Conservation (phyloP, 345 rosid species). For the Ceriops tagal region DNA sequence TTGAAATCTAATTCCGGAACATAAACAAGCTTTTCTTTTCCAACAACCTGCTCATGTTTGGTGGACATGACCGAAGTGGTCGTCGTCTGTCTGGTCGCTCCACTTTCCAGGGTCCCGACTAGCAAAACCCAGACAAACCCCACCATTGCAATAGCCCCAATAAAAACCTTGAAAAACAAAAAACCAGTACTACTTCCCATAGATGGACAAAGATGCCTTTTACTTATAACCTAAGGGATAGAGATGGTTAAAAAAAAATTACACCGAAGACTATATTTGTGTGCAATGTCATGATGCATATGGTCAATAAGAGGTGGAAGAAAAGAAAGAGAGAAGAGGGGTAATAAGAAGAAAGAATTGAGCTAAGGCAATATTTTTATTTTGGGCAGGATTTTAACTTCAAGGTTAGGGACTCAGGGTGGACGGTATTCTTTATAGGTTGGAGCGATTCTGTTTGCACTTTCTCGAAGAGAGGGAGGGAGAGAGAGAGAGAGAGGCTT, state of each 20-base stretch:
- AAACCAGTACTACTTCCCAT: constrained; percentile 12
- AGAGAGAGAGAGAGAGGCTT: constrained; percentile 19
- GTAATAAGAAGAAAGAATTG: not conserved
- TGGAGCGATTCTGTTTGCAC: constrained; percentile 40
- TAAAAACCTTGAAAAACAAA: constrained; percentile 17
- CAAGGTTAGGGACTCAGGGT: constrained; percentile 1
- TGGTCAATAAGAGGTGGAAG: not conserved
- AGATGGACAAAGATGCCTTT: not conserved
- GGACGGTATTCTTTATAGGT: constrained; percentile 46
- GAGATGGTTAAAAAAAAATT: not conserved
- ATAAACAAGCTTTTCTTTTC: constrained; percentile 26
- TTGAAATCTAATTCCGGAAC: constrained; percentile 41
- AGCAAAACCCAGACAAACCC: constrained; percentile 35
- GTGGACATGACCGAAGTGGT: not conserved
- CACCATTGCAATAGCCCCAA: constrained; percentile 25
- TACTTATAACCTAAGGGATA: not conserved
- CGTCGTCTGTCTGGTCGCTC: constrained; percentile 17
- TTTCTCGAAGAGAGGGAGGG: constrained; percentile 44
- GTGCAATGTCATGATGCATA: not conserved
- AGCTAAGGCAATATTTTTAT: constrained; percentile 22
- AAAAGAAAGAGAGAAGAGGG: constrained; percentile 10
- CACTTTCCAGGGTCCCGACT: constrained; percentile 26
- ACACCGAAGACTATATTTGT: not conserved
- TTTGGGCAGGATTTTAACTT: not conserved
- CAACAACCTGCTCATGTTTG: constrained; percentile 11